Evolutionary conservation across 73 alveolate genomes (phyloP).

Genomic region (Symbiodinium pilosum): DNA sequence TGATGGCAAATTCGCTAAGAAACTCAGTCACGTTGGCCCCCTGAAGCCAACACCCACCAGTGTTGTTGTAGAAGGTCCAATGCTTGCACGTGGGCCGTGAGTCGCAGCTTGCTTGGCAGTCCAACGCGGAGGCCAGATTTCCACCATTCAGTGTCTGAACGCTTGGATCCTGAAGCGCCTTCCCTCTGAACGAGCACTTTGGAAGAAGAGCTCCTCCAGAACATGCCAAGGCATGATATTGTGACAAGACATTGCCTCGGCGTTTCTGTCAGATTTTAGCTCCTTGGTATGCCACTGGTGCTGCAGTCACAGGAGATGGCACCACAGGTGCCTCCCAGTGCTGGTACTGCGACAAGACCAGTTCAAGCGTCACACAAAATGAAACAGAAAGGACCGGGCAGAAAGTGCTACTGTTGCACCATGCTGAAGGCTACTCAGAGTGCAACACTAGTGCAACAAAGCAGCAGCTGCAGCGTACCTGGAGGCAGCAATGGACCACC

Average conservation of each 20-base stretch:
- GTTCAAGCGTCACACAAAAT: too few relatives aligned
- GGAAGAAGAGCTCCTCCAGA: slow-evolving; percentile 12
- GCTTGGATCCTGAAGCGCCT: not conserved
- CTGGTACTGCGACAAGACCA: too few relatives aligned
- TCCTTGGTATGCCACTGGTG: not conserved
- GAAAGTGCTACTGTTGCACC: too few relatives aligned
- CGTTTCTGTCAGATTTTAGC: too few relatives aligned
- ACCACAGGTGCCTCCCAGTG: too few relatives aligned
- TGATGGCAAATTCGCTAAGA: not conserved
- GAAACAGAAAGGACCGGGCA: too few relatives aligned
- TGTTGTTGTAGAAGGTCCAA: slow-evolving; percentile 81
- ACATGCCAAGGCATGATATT: too few relatives aligned
- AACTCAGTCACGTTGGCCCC: slow-evolving; percentile 32
- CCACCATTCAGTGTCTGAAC: not conserved
- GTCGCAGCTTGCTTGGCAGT: slow-evolving; percentile 26
- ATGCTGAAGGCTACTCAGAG: too few relatives aligned
- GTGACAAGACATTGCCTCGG: too few relatives aligned
- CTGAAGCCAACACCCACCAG: slow-evolving; percentile 67
- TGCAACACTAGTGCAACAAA: too few relatives aligned
- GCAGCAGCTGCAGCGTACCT: too few relatives aligned
- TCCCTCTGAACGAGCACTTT: slow-evolving; percentile 19
- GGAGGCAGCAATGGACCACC: too few relatives aligned
- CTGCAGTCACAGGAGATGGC: not conserved
- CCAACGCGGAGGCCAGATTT: not conserved
- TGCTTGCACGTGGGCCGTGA: slow-evolving; percentile 8